Conservation (phyloP, 345 rosid species). For the Eucalyptus cladocalyx region DNA sequence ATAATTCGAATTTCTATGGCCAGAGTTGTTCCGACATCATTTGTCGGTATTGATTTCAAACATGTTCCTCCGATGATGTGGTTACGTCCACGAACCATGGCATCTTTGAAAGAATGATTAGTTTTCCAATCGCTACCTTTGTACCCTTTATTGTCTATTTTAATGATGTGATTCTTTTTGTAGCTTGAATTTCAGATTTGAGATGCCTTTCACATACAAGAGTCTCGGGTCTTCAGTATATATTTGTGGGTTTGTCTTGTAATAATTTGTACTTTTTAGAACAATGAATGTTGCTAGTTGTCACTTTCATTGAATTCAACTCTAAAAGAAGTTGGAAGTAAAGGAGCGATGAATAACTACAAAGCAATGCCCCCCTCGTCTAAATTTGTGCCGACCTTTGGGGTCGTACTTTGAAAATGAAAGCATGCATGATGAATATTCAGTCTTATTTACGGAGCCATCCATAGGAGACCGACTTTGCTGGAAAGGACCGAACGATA, state of each 20-base stretch:
- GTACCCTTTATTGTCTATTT: not conserved
- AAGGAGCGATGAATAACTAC: fast-evolving
- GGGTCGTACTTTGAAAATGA: not conserved
- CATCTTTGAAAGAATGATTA: not conserved
- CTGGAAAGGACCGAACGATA: not conserved
- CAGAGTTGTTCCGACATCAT: not conserved
- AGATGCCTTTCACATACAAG: not conserved
- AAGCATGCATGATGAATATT: not conserved
- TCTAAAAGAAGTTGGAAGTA: not conserved
- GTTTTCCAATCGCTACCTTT: not conserved
- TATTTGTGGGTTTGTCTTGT: not conserved
- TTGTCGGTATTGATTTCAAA: not conserved
- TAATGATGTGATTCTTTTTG: not conserved
- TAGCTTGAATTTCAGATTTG: not conserved
- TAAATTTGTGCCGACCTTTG: not conserved
- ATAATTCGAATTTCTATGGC: not conserved
- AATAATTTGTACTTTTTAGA: not conserved
- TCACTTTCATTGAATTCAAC: not conserved
- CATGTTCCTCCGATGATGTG: not conserved
- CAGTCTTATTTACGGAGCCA: not conserved
- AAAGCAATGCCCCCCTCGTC: not conserved
- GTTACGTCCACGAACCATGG: fast-evolving
- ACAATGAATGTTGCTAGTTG: not conserved
- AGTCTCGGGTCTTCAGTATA: fast-evolving
- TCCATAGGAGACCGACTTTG: not conserved